Evolutionary conservation across 176 grass and related monocot species (phyloP).

Genomic region (Saccharum officinarum): DNA sequence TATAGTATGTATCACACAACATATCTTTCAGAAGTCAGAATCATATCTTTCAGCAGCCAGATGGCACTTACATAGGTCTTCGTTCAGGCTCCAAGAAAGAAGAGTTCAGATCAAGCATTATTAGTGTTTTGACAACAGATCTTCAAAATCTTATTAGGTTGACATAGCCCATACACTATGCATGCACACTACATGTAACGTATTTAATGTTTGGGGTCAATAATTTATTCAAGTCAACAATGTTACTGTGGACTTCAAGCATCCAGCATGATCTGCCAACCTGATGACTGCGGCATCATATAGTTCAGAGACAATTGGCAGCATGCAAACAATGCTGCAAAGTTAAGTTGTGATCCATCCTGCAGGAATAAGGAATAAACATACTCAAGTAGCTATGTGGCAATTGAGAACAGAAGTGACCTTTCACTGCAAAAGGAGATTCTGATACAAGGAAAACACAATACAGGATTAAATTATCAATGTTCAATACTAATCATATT

Average conservation of each 20-base stretch:
- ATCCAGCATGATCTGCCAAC: conserved; percentile 16
- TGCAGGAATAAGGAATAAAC: not conserved
- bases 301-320: conserved; percentile 21
- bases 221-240: conserved; percentile 41
- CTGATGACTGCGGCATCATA: conserved; percentile 7
- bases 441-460: not conserved
- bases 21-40: conserved; percentile 33
- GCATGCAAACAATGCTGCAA: conserved; percentile 6
- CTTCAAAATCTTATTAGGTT: conserved; percentile 23
- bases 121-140: not conserved
- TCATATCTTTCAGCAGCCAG: conserved; percentile 8
- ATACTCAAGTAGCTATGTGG: not conserved
- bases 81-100: not conserved
- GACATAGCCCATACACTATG: conserved; percentile 17
- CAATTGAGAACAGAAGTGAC: not conserved
- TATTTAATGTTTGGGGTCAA: conserved; percentile 4
- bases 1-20: not conserved
- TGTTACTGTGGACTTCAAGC: conserved; percentile 36
- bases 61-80: not conserved
- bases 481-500: not conserved
- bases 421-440: not conserved
- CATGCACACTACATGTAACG: conserved; percentile 5
- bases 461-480: not conserved
- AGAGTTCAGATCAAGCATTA: conserved; percentile 9
- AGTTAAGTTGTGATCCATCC: not conserved